Evolutionary conservation across 306 rosid genomes (phyloP), one percentile per base, ranked within the genome.

Genomic region (Gleditsia sinensis): DNA sequence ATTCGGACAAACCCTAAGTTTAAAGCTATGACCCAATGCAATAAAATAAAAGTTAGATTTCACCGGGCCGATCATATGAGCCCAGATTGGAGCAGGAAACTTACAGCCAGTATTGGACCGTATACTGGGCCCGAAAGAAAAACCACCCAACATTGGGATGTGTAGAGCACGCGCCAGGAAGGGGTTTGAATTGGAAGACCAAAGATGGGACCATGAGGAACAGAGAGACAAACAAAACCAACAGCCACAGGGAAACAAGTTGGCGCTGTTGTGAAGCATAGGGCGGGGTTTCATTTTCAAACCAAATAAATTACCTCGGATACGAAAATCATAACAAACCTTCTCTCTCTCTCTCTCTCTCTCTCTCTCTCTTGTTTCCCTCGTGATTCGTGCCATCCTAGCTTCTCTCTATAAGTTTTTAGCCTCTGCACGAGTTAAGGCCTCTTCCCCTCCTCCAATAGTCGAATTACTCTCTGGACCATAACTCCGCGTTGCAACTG

Each of bases 271-370:
- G n/a, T n/a, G n/a, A n/a, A n/a, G n/a, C n/a, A n/a, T n/a, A 34
- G 21, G 74, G 75, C 69, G 75, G 59, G 83, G 33, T 71, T 82
- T 81, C 82, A 60, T 78, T 81, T 85, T 85, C 80, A 72, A 72
- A 75, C 82, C 72, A 54, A 71, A 49, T 55, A 72, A 71, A 37
- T 37, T 37, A 59, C 86, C 86, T 85, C 78, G 84, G 72, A 75
- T 71, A 37, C 83, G 83, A 2, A 50, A 63, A 24, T 30, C 32
- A 0, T 7, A 34, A 56, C 11, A 49, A 76, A 10, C 60, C 11
- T 20, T 34, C 46, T 69, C 75, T 45, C n/a, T n/a, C 75, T 33
- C 49, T 64, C 36, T 62, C 54, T 37, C 75, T 33, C 49, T 64
- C 36, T 62, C 54, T 37, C 75, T 33, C 49, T 64, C 36, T 62